Conservation (phyloP, 768 basidiomycete species). For the Boletus sensibilis region DNA sequence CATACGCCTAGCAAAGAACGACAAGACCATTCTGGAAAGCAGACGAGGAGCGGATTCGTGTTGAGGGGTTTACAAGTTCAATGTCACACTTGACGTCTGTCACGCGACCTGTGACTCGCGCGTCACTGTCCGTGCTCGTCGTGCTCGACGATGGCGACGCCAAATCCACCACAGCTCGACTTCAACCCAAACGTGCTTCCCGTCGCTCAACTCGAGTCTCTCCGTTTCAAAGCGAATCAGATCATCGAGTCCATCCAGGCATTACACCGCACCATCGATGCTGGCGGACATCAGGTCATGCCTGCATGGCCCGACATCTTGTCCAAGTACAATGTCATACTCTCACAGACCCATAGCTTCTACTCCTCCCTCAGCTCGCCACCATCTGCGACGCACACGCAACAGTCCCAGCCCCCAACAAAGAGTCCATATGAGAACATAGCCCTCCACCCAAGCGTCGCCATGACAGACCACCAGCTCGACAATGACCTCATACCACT, state of each 20-base stretch:
- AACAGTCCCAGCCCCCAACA: slow-evolving; percentile 11
- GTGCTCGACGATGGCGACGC: background rate
- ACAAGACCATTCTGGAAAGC: slow-evolving; percentile 9
- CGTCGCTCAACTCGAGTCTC: slow-evolving; percentile 69
- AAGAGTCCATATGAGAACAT: slow-evolving; percentile 57
- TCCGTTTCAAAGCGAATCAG: slow-evolving; percentile 73
- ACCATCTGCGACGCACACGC: slow-evolving; percentile 26
- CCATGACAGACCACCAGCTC: slow-evolving; percentile 62
- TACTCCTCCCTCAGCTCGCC: slow-evolving; percentile 55
- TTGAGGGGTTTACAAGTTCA: background rate
- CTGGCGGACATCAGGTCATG: slow-evolving; percentile 56
- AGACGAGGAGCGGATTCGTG: background rate
- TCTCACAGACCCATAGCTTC: slow-evolving; percentile 80
- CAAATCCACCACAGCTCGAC: background rate
- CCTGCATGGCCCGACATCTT: slow-evolving; percentile 84
- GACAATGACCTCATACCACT: slow-evolving; percentile 74
- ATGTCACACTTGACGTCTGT: slow-evolving; percentile 20
- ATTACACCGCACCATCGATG: slow-evolving; percentile 63
- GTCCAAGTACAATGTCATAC: slow-evolving; percentile 80
- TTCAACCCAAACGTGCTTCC: slow-evolving; percentile 46
- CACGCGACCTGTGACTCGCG: slow-evolving; percentile 15
- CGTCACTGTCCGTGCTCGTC: background rate
- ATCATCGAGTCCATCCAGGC: slow-evolving; percentile 74
- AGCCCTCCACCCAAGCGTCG: slow-evolving; percentile 59
- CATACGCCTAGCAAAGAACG: slow-evolving; percentile 15